phyloP scores from a whole-genome alignment of 768 basidiomycete species.

The Rhizopogon vulgaris region DNA sequence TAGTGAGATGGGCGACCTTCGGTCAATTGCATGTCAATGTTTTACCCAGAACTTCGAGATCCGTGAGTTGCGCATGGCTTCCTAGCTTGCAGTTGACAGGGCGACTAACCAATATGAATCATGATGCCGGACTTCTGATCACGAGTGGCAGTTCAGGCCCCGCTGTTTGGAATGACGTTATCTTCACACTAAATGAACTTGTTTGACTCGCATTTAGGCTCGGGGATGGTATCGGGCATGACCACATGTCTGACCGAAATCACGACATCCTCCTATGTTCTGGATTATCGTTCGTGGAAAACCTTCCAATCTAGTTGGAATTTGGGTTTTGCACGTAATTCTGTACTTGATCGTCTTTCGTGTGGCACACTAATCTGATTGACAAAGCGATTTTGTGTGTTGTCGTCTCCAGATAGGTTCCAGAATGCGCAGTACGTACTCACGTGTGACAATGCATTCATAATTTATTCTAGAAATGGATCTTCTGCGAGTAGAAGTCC shows the following conservation, averaged over 20 bases:
- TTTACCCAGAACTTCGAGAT: not conserved
- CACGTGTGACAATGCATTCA: not conserved
- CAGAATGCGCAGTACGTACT: not conserved
- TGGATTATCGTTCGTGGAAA: not conserved
- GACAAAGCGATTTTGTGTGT: not conserved
- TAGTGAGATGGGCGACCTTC: no score
- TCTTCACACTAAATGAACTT: not conserved
- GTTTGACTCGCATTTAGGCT: not conserved
- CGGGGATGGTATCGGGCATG: not conserved
- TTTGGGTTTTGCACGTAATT: not conserved
- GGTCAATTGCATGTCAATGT: not conserved
- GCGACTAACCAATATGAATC: not conserved
- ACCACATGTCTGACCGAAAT: not conserved
- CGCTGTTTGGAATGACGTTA: not conserved
- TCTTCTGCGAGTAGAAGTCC: not conserved
- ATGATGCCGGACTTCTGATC: not conserved
- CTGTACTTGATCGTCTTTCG: not conserved
- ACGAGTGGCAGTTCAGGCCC: not conserved
- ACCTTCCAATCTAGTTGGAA: not conserved
- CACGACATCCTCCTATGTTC: not conserved
- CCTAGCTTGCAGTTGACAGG: not conserved
- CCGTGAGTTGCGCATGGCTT: not conserved
- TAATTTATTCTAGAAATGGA: not conserved
- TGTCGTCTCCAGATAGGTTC: not conserved
- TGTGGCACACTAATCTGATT: not conserved